Evolutionary conservation across 176 grass and related monocot genomes (phyloP).

Genomic region (Triticum timopheevii): DNA sequence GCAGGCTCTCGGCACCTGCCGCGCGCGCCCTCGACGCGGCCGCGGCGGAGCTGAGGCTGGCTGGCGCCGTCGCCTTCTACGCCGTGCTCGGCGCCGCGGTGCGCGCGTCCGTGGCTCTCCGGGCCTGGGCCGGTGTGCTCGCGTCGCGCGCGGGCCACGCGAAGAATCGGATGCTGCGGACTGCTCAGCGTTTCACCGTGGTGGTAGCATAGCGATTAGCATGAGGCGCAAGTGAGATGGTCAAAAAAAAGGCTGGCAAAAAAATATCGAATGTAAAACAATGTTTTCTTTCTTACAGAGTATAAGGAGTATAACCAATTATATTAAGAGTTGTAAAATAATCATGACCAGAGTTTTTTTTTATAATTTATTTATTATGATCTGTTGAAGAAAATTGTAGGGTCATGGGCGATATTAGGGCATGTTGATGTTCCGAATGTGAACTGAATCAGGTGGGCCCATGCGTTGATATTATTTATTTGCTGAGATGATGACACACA

Average conservation of each 20-base stretch:
- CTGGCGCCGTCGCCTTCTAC: slow-evolving; percentile 44
- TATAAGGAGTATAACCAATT: no score
- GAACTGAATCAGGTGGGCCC: neutral
- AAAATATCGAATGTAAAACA: no score
- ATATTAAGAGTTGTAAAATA: no score
- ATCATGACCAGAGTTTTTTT: no score
- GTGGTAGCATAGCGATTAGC: neutral
- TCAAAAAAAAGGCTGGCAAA: no score
- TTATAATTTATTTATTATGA: no score
- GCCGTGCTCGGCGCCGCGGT: slow-evolving; percentile 30
- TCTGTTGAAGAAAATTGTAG: no score
- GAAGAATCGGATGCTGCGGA: neutral
- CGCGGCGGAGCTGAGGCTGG: slow-evolving; percentile 48
- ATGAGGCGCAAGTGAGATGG: no score
- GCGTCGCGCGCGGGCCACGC: neutral
- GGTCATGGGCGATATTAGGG: no score
- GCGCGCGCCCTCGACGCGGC: slow-evolving; percentile 3
- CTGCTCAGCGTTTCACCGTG: neutral
- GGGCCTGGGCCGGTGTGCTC: neutral
- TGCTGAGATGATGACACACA: neutral
- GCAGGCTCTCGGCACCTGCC: neutral
- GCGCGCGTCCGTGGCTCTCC: neutral
- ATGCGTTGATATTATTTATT: neutral
- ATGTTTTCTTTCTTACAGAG: no score
- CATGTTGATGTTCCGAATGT: neutral